A percentile compares a stretch with the other conserved stretches of the same genome.
Evolutionary conservation across 495 filamentous ascomycete genomes (phyloP).

Genomic region (Penicillium pancosmium): DNA sequence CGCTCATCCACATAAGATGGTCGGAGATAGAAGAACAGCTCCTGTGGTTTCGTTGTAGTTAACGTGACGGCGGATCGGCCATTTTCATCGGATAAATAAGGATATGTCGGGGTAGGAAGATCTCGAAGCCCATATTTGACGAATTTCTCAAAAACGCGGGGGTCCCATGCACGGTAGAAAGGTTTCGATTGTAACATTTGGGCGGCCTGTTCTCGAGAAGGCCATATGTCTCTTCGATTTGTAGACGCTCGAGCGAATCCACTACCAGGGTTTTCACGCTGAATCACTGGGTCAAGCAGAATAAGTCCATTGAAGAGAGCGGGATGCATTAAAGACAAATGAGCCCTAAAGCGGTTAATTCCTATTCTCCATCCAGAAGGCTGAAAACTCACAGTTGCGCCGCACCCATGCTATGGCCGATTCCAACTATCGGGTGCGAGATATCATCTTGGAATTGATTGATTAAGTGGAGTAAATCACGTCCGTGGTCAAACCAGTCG

Average conservation of each 20-base stretch:
- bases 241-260: conserved; percentile 35
- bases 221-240: conserved; percentile 63
- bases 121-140: conserved; percentile 56
- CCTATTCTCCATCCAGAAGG: too few species aligned
- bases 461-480: conserved; percentile 72
- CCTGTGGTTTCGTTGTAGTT: conserved; percentile 63
- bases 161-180: conserved; percentile 60
- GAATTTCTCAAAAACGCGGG: conserved; percentile 60
- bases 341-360: conserved; percentile 24
- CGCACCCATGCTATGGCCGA: conserved; percentile 79
- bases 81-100: neutral
- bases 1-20: conserved; percentile 32
- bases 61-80: conserved; percentile 45
- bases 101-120: conserved; percentile 48
- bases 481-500: conserved; percentile 70
- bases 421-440: conserved; percentile 70
- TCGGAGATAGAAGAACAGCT: conserved; percentile 45
- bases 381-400: conserved; percentile 44
- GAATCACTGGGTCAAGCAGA: conserved; percentile 72
- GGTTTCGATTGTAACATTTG: conserved; percentile 46
- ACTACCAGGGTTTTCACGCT: conserved; percentile 27
- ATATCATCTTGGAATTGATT: conserved; percentile 62
- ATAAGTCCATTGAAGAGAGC: conserved; percentile 68
- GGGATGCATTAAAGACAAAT: conserved; percentile 68
- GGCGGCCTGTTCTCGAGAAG: conserved; percentile 51